These are phyloP conservation scores for Mortierella sp. DNA, from an alignment of 371 early-diverging fungal genomes.

Conservation along the genomic window DNA sequence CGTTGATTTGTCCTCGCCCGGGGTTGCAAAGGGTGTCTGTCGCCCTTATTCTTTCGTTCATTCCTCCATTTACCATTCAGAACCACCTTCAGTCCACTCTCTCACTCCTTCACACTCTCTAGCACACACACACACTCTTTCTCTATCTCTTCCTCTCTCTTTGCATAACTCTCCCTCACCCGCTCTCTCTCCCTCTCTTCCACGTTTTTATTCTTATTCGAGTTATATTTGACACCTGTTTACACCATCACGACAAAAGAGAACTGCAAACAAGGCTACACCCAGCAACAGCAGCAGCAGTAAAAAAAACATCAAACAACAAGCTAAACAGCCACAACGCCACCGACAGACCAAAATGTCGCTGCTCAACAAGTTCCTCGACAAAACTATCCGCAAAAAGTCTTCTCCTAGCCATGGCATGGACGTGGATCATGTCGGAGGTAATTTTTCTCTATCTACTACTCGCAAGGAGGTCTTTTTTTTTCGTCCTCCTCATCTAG, in stretches of 20 bases:
- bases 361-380: constrained; percentile 45
- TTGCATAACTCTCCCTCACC: neutral
- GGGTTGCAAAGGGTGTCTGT: neutral
- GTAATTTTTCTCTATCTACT: constrained; percentile 13
- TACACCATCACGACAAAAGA: neutral
- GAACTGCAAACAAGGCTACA: neutral
- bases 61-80: too few relatives aligned
- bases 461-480: neutral
- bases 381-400: constrained; percentile 40
- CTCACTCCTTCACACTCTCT: too few relatives aligned
- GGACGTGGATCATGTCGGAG: constrained; percentile 24
- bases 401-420: constrained; percentile 16
- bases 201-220: neutral
- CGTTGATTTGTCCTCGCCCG: neutral
- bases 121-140: too few relatives aligned
- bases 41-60: neutral
- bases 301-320: too few relatives aligned
- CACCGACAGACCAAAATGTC: constrained; percentile 18
- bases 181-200: neutral
- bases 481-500: neutral
- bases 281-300: neutral
- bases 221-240: neutral
- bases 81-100: too few relatives aligned
- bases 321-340: neutral
- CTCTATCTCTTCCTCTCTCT: neutral